Base-by-base conservation (phyloP, 495 filamentous ascomycete species). In the Tuber magnatum region DNA sequence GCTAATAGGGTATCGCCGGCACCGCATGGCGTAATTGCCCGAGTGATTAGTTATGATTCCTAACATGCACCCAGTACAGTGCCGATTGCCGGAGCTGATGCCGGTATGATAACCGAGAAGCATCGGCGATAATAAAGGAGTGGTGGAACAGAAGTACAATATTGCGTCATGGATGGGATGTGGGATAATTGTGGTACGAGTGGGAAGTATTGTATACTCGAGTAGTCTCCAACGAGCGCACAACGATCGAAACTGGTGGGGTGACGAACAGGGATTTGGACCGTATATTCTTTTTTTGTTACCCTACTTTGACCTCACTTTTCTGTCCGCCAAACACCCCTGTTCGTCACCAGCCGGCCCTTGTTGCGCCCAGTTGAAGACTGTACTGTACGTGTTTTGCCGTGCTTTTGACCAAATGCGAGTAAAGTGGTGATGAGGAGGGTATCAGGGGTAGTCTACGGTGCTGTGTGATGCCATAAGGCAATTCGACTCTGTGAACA, bases 11-110 rank as follows among this genome's bases (percentile, higher is more conserved):
- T 35, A 35, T 35, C 56, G 18, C 56, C 56, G 28, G 32, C 28
- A 65, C 5, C 14, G 14, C 56, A 12, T 14, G 56, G 56, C 28
- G 1, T 35, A 7, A 8, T 65, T 14, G 56, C 56, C 56, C 56
- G 56, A 65, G 56, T 65, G 56, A 65, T 35, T 65, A 35, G 28
- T 65, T 65, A 65, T 65, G 56, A 65, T 65, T 61, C 51, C 24
- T 28, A 14, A 61, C 51, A n/a, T 28, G 24, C 14, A 14, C 56
- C 12, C 32, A 4, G 14, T 65, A 35, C 32, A 4, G 14, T 65
- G 18, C 14, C 28, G 12, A 28, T 28, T 65, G 7, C 28, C 56
- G 12, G 56, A 20, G 56, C 56, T 20, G 56, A 65, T 35, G 8
- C 14, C 28, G 28, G 28, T 35, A 65, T 35, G 28, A 65, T 35